These are phyloP conservation scores for Acanthamoeba lugdunensis DNA, from an alignment of 208 protist species.

Conservation along the genomic window DNA sequence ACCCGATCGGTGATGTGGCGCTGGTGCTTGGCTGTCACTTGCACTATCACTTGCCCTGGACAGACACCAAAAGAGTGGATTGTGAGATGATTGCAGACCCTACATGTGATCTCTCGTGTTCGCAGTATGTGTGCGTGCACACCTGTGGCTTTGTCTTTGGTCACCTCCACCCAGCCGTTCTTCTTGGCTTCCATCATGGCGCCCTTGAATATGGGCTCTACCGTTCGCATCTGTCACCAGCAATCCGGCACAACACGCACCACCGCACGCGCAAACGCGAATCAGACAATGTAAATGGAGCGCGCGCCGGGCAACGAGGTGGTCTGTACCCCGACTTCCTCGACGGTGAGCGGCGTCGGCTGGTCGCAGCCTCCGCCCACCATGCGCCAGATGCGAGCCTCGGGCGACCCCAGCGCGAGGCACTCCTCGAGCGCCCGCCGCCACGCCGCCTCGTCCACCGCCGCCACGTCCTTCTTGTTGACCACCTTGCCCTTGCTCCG, in stretches of 20 bases:
- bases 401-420: conserved; percentile 21
- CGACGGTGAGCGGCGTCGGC: background rate
- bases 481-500: background rate
- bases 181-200: conserved; percentile 68
- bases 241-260: background rate
- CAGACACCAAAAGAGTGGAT: background rate
- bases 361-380: conserved; percentile 42
- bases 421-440: conserved; percentile 1
- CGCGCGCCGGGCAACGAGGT: background rate
- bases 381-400: conserved; percentile 62
- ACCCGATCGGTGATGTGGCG: background rate
- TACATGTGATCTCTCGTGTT: background rate
- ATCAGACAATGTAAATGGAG: no score
- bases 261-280: background rate
- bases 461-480: background rate
- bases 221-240: background rate
- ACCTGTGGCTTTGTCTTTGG: conserved; percentile 48
- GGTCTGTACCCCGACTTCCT: conserved; percentile 28
- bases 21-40: background rate
- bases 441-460: background rate
- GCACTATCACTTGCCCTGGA: background rate
- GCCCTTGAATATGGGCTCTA: conserved; percentile 67
- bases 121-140: background rate
- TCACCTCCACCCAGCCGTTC: conserved; percentile 69
- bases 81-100: background rate